These are phyloP conservation scores for Hyaloperonospora brassicae DNA, from an alignment of 352 stramenopile genomes.

Conservation along the genomic window DNA sequence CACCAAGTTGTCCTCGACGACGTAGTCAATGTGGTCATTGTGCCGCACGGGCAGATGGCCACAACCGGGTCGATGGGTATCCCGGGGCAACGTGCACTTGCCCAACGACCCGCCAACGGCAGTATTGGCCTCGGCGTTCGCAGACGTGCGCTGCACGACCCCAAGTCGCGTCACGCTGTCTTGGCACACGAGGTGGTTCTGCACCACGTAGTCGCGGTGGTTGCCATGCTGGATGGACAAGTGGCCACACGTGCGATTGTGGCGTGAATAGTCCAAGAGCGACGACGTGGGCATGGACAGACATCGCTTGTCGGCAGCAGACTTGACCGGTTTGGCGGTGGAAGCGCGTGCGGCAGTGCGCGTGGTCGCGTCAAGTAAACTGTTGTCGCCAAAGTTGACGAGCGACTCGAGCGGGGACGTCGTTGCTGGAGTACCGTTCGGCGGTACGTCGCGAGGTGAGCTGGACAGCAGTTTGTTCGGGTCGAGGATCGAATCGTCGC, in stretches of 20 bases:
- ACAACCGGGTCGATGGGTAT: slow-evolving; percentile 56
- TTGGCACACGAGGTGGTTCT: slow-evolving; percentile 76
- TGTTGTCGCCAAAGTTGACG: slow-evolving; percentile 1
- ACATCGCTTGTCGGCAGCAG: slow-evolving; percentile 18
- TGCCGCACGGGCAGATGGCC: slow-evolving; percentile 67
- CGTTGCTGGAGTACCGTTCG: slow-evolving; percentile 3
- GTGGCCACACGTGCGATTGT: slow-evolving; percentile 62
- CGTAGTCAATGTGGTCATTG: slow-evolving; percentile 77
- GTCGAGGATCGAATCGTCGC: slow-evolving; percentile 3
- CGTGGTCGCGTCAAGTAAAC: slow-evolving; percentile 1
- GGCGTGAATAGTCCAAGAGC: slow-evolving; percentile 46
- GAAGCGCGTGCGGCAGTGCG: slow-evolving; percentile 5
- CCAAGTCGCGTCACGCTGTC: slow-evolving; percentile 54
- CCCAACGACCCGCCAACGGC: not conserved
- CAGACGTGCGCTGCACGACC: slow-evolving; percentile 14
- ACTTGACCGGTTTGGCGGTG: slow-evolving; percentile 16
- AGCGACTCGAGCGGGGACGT: not conserved
- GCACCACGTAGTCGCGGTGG: slow-evolving; percentile 74
- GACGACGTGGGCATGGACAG: slow-evolving; percentile 23
- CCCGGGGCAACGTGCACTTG: slow-evolving; percentile 27
- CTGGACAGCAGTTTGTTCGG: slow-evolving; percentile 1
- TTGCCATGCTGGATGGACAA: slow-evolving; percentile 72
- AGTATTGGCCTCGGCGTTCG: slow-evolving; percentile 11
- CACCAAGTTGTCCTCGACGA: slow-evolving; percentile 74
- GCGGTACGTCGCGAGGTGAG: slow-evolving; percentile 3